Base-by-base conservation (phyloP, 805 yeast genomes). In the Saturnispora diversa region DNA sequence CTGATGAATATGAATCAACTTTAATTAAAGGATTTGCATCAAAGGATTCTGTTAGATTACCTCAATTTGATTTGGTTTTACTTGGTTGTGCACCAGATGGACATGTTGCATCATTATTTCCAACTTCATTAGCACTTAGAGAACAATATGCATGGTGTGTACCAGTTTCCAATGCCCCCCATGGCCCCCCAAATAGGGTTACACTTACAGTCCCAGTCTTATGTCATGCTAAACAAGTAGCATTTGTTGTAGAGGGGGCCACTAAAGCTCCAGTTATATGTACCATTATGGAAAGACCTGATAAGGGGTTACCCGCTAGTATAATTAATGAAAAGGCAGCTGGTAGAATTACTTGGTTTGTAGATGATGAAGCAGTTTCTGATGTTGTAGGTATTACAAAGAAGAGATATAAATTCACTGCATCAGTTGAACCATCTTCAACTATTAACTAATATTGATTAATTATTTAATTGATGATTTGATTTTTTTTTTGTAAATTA, bases 51-150 rank as follows among this genome's bases (percentile, higher is more conserved):
- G 98, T 92, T 42, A 87, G 88, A 63, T 71, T 90, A 46, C 98
- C 98, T 44, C 79, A 85, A 76, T 90, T 92, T 64, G 97, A 92
- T 61, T 65, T 92, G 40, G 74, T 92, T 47, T 67, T 92, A 49
- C 69, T 92, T 44, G 98, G 98, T 20, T 90, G 97, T 69, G 98
- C 98, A 1, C 97, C 97, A 3, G 98, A 90, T 61, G 98, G 98
- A 17, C 98, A 90, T 61, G 84, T 86, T 55, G 95, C 96, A 39
- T 86, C 95, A n/a, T 72, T 90, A 42, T 90, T 90, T 69, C 98
- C 98, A 17, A 81, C 82, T 57, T 92, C 84, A 55, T 92, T 84
- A 50, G 81, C 84, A 42, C 67, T 90, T 49, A 73, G 97, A 56
- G 98, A 90, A 60, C 75, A 80, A 46, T 72, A 82, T 50, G 97